Conservation (phyloP, 805 yeast genomes). For the Nakazawaea anatomiae region DNA sequence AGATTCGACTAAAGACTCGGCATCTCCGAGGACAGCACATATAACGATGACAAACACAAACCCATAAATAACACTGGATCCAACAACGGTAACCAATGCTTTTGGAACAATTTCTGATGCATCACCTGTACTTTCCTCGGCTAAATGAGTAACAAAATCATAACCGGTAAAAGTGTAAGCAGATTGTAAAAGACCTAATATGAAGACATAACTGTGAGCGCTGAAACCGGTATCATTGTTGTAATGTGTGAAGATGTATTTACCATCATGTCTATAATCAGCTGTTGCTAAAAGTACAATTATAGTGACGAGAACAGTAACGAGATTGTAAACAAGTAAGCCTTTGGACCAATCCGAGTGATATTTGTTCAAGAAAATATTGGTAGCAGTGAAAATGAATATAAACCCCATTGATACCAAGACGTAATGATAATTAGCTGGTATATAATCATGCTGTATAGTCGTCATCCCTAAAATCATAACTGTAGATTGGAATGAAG, state of each 20-base stretch:
- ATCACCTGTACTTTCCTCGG: conserved; percentile 25
- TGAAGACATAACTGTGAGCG: conserved; percentile 20
- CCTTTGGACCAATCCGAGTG: conserved; percentile 17
- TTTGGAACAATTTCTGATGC: conserved; percentile 26
- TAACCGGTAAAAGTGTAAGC: conserved; percentile 25
- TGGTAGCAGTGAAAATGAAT: conserved; percentile 16
- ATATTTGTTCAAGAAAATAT: conserved; percentile 17
- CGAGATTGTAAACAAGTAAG: conserved; percentile 15
- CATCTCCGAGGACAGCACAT: conserved; percentile 20
- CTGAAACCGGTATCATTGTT: conserved; percentile 18
- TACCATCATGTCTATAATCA: conserved; percentile 18
- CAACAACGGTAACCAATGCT: conserved; percentile 26
- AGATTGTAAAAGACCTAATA: conserved; percentile 20
- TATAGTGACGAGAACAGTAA: conserved; percentile 16
- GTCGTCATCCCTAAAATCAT: conserved; percentile 17
- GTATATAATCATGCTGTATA: conserved; percentile 13
- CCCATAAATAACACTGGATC: conserved; percentile 22
- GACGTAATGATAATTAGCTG: conserved; percentile 18
- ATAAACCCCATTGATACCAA: conserved; percentile 18
- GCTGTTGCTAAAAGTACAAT: conserved; percentile 16
- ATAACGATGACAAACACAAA: conserved; percentile 25
- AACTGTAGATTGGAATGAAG: conserved; percentile 20
- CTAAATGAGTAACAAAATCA: conserved; percentile 29
- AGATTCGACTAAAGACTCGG: conserved; percentile 14
- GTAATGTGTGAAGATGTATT: conserved; percentile 20